Evolutionary conservation across 2,329 filamentous ascomycete species (phyloP).

Genomic region (Amauroascus verrucosus): DNA sequence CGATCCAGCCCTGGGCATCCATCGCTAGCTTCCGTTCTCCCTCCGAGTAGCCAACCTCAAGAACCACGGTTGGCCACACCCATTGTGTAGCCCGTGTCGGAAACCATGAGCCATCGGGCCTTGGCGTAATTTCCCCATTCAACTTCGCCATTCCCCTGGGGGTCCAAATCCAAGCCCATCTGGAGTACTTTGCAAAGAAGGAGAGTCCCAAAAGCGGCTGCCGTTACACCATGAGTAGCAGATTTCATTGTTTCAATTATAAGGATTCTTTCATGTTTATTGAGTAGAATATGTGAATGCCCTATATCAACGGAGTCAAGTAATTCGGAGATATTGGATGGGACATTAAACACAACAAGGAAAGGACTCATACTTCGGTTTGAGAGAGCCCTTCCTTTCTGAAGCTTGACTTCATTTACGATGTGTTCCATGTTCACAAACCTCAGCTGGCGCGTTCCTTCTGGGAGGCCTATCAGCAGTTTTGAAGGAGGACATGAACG

Average conservation of each 20-base stretch:
- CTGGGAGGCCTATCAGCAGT: slow-evolving; percentile 7
- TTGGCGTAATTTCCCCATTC: background rate
- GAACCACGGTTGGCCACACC: slow-evolving; percentile 2
- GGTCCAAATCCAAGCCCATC: too few relatives aligned
- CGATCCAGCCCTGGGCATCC: slow-evolving; percentile 12
- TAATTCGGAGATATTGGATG: background rate
- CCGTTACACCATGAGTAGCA: background rate
- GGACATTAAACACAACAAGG: background rate
- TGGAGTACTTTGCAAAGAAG: background rate
- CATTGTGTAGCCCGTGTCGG: background rate
- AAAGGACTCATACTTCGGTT: slow-evolving; percentile 1
- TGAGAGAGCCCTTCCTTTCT: background rate
- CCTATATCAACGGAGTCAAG: background rate
- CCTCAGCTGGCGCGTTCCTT: background rate
- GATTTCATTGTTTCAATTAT: background rate
- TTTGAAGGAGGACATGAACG: background rate
- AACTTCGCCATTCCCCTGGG: too few relatives aligned
- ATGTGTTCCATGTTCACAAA: slow-evolving; percentile 1
- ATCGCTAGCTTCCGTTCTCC: slow-evolving; percentile 4
- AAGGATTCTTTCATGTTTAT: background rate
- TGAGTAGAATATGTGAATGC: background rate
- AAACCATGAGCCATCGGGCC: background rate
- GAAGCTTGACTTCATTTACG: background rate
- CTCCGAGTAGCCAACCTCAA: slow-evolving; percentile 7
- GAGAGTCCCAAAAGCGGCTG: background rate